Conservation (phyloP, 306 rosid genomes). For the Astragalus glycyphyllos region DNA sequence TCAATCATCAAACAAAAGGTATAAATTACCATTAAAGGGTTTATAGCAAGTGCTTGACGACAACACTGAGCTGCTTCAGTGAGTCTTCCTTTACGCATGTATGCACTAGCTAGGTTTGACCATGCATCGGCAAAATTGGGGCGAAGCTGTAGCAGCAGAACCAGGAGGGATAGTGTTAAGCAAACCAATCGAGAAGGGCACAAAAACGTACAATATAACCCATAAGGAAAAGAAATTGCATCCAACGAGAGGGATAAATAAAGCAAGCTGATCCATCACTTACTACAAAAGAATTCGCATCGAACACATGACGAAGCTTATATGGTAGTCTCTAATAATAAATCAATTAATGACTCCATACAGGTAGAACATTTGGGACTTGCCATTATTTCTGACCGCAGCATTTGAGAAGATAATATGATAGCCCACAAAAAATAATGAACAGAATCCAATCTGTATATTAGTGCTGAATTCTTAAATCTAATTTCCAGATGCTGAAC, state of each 20-base stretch:
- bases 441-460: slow-evolving; percentile 16
- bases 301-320: slow-evolving; percentile 6
- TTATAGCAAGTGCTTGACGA: slow-evolving; percentile 95
- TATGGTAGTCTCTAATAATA: slow-evolving; percentile 5
- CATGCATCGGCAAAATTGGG: slow-evolving; percentile 98
- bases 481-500: background rate
- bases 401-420: slow-evolving; percentile 1
- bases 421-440: background rate
- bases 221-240: background rate
- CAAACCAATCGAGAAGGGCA: slow-evolving; percentile 19
- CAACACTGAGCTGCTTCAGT: slow-evolving; percentile 97
- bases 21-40: slow-evolving; percentile 79
- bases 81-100: slow-evolving; percentile 97
- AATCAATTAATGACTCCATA: background rate
- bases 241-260: background rate
- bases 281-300: background rate
- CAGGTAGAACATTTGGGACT: background rate
- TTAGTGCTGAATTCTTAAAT: slow-evolving; percentile 2
- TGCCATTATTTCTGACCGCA: background rate
- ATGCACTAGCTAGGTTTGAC: slow-evolving; percentile 98
- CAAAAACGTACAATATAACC: slow-evolving; percentile 10
- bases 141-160: slow-evolving; percentile 70
- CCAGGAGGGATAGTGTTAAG: slow-evolving; percentile 20
- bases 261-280: slow-evolving; percentile 17
- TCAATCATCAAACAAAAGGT: slow-evolving; percentile 20